These are phyloP conservation scores for Monosporascus sp. DNA, from an alignment of 2,329 filamentous ascomycete species.

Conservation along the genomic window DNA sequence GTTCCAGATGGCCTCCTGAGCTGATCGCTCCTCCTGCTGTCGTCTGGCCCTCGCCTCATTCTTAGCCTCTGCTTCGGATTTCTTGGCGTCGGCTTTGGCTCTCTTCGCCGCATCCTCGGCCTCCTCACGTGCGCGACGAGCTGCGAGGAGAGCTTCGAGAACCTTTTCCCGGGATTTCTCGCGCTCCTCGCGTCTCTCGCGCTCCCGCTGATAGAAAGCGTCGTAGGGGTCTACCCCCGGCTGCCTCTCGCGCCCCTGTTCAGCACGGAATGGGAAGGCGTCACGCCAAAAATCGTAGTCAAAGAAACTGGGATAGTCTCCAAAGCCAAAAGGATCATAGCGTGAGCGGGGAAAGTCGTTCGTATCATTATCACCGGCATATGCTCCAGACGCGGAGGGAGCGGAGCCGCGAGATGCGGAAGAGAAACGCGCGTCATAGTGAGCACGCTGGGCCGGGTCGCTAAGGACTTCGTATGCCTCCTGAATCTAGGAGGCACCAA, in stretches of 20 bases:
- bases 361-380: background rate
- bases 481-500: conserved; percentile 12
- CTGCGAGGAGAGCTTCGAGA: background rate
- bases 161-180: background rate
- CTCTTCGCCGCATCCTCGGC: conserved; percentile 2
- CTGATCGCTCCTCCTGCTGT: conserved; percentile 3
- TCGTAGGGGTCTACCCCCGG: background rate
- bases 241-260: too few relatives aligned
- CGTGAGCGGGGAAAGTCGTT: background rate
- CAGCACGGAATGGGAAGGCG: too few relatives aligned
- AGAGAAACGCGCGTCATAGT: conserved; percentile 12
- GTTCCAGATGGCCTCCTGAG: conserved; percentile 17
- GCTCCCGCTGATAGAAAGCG: background rate
- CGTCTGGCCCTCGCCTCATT: background rate
- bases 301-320: background rate
- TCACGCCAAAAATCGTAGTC: too few relatives aligned
- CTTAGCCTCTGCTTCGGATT: conserved; percentile 6
- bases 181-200: background rate
- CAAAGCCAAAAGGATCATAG: background rate
- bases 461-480: conserved; percentile 19
- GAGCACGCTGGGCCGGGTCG: conserved; percentile 9
- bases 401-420: background rate
- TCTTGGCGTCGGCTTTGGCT: conserved; percentile 4
- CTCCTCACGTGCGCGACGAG: conserved; percentile 1
- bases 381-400: background rate